Base-by-base conservation (phyloP, 1,284 basidiomycete species). In the Moniliophthora roreri region DNA sequence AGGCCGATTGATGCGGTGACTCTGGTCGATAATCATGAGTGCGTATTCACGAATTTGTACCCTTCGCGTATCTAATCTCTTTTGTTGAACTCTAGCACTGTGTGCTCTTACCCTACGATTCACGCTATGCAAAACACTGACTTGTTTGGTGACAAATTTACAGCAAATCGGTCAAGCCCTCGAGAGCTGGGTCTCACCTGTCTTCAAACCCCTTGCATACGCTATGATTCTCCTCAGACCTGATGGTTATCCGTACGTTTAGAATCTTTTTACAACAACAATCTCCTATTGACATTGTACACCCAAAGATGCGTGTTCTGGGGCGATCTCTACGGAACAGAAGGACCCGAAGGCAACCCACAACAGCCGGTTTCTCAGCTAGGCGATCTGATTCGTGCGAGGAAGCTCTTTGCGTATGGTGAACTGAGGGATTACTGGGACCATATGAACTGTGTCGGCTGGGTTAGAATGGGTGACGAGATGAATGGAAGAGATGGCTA, bases 131-230 rank as follows among this genome's bases (percentile, higher is more conserved):
- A 16, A 18, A 8, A 23, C 3, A 37, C 13, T n/a, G 18, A 40
- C 11, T 35, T 18, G 2, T 13, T 20, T 23, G n/a, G 23, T 24
- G 23, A 23, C 24, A 15, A 13, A 35, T 5, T 11, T 13, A 24
- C 11, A 23, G 50, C 81, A 80, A 68, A 63, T 74, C 35, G 75
- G 75, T 13, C 76, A 79, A 64, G 70, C 80, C 3, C 72, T 83
- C 45, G 73, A 82, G 56, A 73, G 75, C 50, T 78, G 76, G 66
- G 77, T 84, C 4, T 71, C 73, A 4, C 66, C 78, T 0, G 65
- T 67, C 48, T 84, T 83, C 72, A 82, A 82, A 60, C 80, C 81
- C 0, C 66, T 84, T 4, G 80, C 80, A 4, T 82, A 83, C 62
- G 70, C 78, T 4, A 61, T 83, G 53, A 84, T 83, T 63, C 68